Evolutionary conservation across 331 rosid genomes (phyloP).

Genomic region (Phaseolus coccineus): DNA sequence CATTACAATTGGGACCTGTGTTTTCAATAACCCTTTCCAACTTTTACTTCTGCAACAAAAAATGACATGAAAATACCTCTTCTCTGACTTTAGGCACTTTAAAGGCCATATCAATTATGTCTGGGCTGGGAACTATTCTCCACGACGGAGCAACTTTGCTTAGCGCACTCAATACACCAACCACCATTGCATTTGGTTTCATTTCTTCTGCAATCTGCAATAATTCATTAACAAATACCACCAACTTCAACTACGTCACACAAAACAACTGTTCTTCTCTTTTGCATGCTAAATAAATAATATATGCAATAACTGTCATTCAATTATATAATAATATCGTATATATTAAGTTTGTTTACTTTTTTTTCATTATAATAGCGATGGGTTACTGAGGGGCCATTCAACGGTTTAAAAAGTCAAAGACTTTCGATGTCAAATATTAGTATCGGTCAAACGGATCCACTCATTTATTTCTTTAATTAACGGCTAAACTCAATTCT

Average conservation of each 20-base stretch:
- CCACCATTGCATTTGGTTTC: constrained; percentile 56
- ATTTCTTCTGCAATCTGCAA: constrained; percentile 80
- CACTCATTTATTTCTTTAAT: constrained; percentile 10
- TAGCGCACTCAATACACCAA: constrained; percentile 55
- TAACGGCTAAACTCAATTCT: constrained; percentile 35
- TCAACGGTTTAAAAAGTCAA: constrained; percentile 4
- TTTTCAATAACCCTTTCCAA: too few species aligned
- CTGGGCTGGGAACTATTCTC: constrained; percentile 75
- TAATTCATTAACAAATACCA: background rate
- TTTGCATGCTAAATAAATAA: too few species aligned
- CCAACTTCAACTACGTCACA: too few species aligned
- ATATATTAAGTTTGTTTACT: too few species aligned
- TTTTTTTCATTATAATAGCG: too few species aligned
- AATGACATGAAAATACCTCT: constrained; percentile 48
- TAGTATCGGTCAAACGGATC: constrained; percentile 21
- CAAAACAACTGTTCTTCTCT: too few species aligned
- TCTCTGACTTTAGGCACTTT: constrained; percentile 69
- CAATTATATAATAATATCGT: too few species aligned
- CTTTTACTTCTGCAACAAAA: too few species aligned
- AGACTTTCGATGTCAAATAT: background rate
- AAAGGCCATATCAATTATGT: constrained; percentile 70
- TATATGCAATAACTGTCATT: too few species aligned
- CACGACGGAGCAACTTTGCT: constrained; percentile 70
- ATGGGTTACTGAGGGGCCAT: background rate
- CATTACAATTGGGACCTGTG: background rate